These are phyloP conservation scores for Aspergillus diversus DNA, from an alignment of 495 filamentous ascomycete species.

Conservation along the genomic window DNA sequence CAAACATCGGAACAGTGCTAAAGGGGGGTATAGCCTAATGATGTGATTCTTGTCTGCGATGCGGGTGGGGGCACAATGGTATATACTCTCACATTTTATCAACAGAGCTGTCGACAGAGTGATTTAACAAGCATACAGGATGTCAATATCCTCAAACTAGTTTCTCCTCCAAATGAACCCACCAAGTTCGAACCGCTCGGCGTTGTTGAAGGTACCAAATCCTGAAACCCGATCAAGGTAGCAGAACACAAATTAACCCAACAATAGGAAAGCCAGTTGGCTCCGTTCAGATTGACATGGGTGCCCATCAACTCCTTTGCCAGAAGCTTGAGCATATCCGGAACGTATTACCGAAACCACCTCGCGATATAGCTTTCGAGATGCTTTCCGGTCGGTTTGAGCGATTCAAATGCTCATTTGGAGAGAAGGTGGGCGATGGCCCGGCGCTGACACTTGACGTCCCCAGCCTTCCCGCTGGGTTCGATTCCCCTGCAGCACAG, in stretches of 20 bases:
- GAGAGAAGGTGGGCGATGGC: not conserved
- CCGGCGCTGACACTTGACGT: not conserved
- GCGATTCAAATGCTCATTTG: constrained; percentile 18
- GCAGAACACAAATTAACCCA: not conserved
- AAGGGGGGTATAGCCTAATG: constrained; percentile 3
- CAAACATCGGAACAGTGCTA: not conserved
- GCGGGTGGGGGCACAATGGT: constrained; percentile 14
- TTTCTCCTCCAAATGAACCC: constrained; percentile 1
- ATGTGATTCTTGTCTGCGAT: constrained; percentile 17
- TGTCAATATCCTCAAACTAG: constrained; percentile 16
- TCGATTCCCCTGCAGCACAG: not conserved
- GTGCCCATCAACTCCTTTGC: constrained; percentile 11
- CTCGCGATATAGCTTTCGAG: constrained; percentile 6
- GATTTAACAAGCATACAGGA: not conserved
- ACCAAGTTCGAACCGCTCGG: constrained; percentile 12
- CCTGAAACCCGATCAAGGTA: not conserved
- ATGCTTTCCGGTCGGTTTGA: constrained; percentile 16
- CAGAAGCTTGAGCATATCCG: constrained; percentile 9
- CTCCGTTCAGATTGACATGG: constrained; percentile 16
- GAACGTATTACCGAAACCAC: not conserved
- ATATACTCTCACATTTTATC: not conserved
- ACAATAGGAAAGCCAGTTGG: constrained; percentile 15
- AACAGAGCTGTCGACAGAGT: not conserved
- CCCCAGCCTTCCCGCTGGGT: not conserved
- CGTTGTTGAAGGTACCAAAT: constrained; percentile 14